These are phyloP conservation scores for Xylariaceae sp. DNA, from an alignment of 2,329 filamentous ascomycete genomes.

Conservation along the genomic window DNA sequence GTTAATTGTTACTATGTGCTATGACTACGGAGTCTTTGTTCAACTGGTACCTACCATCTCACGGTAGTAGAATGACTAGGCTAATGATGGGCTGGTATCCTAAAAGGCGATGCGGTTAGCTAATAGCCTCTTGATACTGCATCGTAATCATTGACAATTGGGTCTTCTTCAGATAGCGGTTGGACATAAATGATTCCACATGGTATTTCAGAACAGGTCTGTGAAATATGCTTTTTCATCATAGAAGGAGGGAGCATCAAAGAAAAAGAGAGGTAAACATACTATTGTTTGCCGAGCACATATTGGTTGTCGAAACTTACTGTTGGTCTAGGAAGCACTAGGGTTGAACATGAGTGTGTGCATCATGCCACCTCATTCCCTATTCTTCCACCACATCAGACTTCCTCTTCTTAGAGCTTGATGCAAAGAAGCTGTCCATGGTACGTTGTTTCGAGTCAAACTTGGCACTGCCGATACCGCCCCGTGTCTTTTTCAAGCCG, in stretches of 20 bases:
- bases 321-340: no score
- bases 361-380: no score
- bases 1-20: background rate
- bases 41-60: no score
- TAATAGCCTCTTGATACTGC: background rate
- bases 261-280: constrained; percentile 26
- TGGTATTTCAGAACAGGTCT: constrained; percentile 74
- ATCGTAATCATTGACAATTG: background rate
- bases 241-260: constrained; percentile 45
- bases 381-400: constrained; percentile 23
- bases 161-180: constrained; percentile 70
- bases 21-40: constrained; percentile 3
- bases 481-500: constrained; percentile 72
- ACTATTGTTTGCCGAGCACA: constrained; percentile 30
- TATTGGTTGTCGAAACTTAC: background rate
- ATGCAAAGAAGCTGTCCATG: constrained; percentile 55
- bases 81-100: no score
- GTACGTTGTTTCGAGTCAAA: constrained; percentile 74
- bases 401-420: constrained; percentile 46
- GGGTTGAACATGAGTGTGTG: no score
- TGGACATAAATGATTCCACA: constrained; percentile 73
- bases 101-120: constrained; percentile 5
- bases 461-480: constrained; percentile 74
- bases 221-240: constrained; percentile 71
- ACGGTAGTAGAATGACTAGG: no score